phyloP scores from a whole-genome alignment of 345 rosid species.

The Lenwebbia sp. region DNA sequence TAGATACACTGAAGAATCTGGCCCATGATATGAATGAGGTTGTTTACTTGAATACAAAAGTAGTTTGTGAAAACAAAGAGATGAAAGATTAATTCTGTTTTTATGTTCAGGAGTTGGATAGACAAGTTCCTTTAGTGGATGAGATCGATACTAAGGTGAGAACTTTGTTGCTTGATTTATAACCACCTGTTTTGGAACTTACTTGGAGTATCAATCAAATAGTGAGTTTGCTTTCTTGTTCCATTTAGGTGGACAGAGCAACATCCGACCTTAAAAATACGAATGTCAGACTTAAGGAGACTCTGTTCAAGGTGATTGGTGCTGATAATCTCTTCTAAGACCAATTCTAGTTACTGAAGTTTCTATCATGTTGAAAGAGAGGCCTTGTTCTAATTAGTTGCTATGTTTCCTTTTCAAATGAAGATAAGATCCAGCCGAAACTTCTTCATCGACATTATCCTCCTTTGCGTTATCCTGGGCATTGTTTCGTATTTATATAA shows the following conservation, averaged over 20 bases:
- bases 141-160: conserved; percentile 78
- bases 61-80: neutral
- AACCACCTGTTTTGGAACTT: neutral
- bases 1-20: conserved; percentile 30
- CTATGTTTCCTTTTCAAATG: neutral
- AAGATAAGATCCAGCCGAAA: conserved; percentile 64
- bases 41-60: neutral
- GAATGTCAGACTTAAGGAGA: conserved; percentile 71
- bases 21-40: conserved; percentile 80
- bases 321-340: neutral
- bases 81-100: neutral
- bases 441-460: conserved; percentile 68
- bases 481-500: conserved; percentile 60
- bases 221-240: neutral
- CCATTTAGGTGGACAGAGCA: conserved; percentile 61
- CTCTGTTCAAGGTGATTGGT: conserved; percentile 41
- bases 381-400: neutral
- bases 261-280: conserved; percentile 56
- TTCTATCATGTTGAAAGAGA: neutral
- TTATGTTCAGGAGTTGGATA: conserved; percentile 54
- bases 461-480: conserved; percentile 62
- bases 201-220: neutral
- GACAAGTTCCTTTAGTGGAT: conserved; percentile 73
- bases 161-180: neutral
- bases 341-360: neutral